phyloP scores from a whole-genome alignment of 2,329 filamentous ascomycete genomes.

The Periconia sp. region DNA sequence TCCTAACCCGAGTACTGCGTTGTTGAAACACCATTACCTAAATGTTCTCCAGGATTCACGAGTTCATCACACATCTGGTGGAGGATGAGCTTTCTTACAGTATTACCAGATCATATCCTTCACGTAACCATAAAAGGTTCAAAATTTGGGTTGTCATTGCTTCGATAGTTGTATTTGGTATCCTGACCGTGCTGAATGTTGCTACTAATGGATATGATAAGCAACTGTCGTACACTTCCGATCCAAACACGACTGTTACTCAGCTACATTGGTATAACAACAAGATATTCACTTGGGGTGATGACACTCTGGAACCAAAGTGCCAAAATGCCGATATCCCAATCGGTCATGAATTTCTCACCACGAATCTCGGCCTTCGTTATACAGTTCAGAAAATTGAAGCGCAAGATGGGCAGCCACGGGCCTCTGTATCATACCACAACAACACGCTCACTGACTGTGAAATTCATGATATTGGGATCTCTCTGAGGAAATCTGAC shows the following conservation, averaged over 20 bases:
- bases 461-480: constrained; percentile 2
- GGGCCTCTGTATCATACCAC: constrained; percentile 8
- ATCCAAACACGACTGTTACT: constrained; percentile 6
- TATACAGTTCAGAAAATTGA: constrained; percentile 6
- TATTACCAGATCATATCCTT: constrained; percentile 5
- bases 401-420: background rate
- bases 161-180: background rate
- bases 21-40: too few species aligned
- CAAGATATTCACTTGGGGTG: constrained; percentile 10
- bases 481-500: constrained; percentile 6
- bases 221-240: constrained; percentile 4
- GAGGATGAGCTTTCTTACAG: constrained; percentile 9
- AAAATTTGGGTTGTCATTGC: constrained; percentile 1
- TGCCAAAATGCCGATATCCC: constrained; percentile 11
- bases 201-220: constrained; percentile 11
- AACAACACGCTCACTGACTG: constrained; percentile 9
- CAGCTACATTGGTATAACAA: constrained; percentile 6
- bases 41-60: background rate
- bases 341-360: constrained; percentile 11
- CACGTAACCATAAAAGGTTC: constrained; percentile 2
- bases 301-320: constrained; percentile 8
- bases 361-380: constrained; percentile 11
- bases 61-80: background rate
- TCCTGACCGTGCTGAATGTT: constrained; percentile 9
- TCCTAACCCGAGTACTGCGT: too few species aligned